Evolutionary conservation across 164 flowering plant species (phyloP).

Genomic region (Pachysandra terminalis): DNA sequence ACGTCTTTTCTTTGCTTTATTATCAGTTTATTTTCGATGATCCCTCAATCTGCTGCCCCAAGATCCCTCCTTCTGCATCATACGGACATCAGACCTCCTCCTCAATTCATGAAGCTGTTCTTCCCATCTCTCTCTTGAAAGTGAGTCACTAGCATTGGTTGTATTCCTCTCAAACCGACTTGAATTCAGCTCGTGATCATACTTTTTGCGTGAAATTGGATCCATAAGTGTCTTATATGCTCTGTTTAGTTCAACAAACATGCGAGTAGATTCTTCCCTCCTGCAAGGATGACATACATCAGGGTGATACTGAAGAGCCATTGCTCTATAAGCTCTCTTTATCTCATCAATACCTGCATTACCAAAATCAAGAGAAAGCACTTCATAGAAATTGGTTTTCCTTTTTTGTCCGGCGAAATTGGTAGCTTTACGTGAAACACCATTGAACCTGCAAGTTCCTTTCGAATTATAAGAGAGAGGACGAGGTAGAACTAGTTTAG

Average conservation of each 20-base stretch:
- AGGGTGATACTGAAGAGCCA: slow-evolving; percentile 35
- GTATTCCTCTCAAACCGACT: not conserved
- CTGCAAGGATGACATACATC: slow-evolving; percentile 29
- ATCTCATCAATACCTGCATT: slow-evolving; percentile 26
- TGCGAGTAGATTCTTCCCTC: slow-evolving; percentile 26
- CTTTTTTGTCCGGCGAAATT: not conserved
- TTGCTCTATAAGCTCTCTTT: slow-evolving; percentile 32
- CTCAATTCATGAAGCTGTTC: slow-evolving; percentile 27
- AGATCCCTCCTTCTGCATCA: not conserved
- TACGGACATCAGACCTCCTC: slow-evolving; percentile 18
- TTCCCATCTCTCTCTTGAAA: slow-evolving; percentile 31
- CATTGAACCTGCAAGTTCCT: not conserved
- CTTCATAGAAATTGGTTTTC: slow-evolving; percentile 9
- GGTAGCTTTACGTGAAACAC: slow-evolving; percentile 11
- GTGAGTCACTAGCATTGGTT: not conserved
- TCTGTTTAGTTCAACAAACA: slow-evolving; percentile 24
- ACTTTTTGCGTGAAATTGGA: slow-evolving; percentile 16
- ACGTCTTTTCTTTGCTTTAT: too few relatives aligned
- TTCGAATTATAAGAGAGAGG: slow-evolving; percentile 15
- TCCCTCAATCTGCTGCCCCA: not conserved
- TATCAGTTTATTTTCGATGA: not conserved
- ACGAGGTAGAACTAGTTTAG: not conserved
- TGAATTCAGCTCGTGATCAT: slow-evolving; percentile 25
- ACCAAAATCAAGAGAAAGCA: slow-evolving; percentile 24
- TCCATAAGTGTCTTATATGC: slow-evolving; percentile 35